Conservation (phyloP, 1,139 yeast species). For the Hemisphaericaspora xylanilytica region DNA sequence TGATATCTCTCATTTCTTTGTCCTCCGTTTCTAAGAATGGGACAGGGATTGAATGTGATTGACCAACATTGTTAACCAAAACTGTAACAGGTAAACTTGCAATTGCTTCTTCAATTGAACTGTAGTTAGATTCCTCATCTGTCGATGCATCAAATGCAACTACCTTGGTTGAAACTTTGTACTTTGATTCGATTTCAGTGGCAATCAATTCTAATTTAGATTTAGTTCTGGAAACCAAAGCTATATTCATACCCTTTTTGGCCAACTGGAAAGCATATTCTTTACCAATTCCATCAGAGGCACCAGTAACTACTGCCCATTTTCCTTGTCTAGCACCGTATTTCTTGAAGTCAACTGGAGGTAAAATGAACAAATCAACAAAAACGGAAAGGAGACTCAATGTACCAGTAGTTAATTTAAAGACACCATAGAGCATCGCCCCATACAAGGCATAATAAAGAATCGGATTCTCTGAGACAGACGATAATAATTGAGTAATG, state of each 20-base stretch:
- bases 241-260: conserved; percentile 73
- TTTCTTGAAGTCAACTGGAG: conserved; percentile 58
- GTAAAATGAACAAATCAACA: conserved; percentile 60
- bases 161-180: conserved; percentile 60
- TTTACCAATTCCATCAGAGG: conserved; percentile 96
- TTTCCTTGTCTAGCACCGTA: conserved; percentile 65
- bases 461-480: conserved; percentile 18
- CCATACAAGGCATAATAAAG: conserved; percentile 27
- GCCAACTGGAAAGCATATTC: conserved; percentile 89
- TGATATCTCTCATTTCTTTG: conserved; percentile 70
- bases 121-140: conserved; percentile 55
- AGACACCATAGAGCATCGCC: conserved; percentile 51
- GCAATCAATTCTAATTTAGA: conserved; percentile 70
- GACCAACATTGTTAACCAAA: conserved; percentile 90
- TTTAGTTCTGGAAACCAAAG: conserved; percentile 80
- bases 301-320: conserved; percentile 96
- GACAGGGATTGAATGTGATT: conserved; percentile 91
- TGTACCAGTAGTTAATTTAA: conserved; percentile 40
- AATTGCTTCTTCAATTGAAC: conserved; percentile 39
- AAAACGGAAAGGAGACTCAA: conserved; percentile 44
- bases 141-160: conserved; percentile 78
- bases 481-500: conserved; percentile 15
- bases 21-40: conserved; percentile 81
- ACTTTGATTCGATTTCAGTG: conserved; percentile 58
- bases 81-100: conserved; percentile 61